Base-by-base conservation (phyloP, 768 basidiomycete genomes). In the Calocera cornea region DNA sequence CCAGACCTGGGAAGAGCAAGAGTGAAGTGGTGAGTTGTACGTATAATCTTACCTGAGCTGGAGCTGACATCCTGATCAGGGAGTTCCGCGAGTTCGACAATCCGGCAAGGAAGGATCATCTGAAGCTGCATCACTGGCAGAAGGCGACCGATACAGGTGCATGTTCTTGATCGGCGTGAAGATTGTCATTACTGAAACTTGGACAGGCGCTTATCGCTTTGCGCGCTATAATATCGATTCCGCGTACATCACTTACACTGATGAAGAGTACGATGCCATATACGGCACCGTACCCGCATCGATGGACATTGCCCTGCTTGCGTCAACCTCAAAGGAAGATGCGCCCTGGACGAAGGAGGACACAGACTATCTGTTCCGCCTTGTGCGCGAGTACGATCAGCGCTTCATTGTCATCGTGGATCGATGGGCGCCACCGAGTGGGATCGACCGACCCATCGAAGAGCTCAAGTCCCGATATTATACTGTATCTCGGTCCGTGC, bases 391-490 rank as follows among this genome's bases (percentile, higher is more conserved):
- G 65, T 98, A 89, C 71, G 95, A 97, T 75, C 80, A 85, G 12
- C 83, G 95, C 49, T 98, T 95, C 84, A 88, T 90, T 74, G 83
- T 98, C 70, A 85, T 95, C 14, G 81, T 89, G 65, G 97, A 98
- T 76, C 86, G 97, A 31, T 98, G 95, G 75, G 86, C 29, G 29
- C 54, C 29, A 27, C 38, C 38, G 65, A 67, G 67, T 27, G 24
- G 41, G 22, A 47, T n/a, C 34, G 41, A 50, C 19, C 44, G 65
- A 11, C 67, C 31, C 10, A 65, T 69, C 7, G 72, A 94, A 92
- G 95, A 97, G 69, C 77, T 98, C 71, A 98, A 97, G 79, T 91
- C 93, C 71, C 83, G 97, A 33, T 98, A 98, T 73, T 97, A 89
- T 75, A 86, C 88, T 64, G 87, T 95, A 19, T 95, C 93, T 74